These are phyloP conservation scores for Rubia tinctorum DNA, from an alignment of 305 asterid species.

Conservation along the genomic window DNA sequence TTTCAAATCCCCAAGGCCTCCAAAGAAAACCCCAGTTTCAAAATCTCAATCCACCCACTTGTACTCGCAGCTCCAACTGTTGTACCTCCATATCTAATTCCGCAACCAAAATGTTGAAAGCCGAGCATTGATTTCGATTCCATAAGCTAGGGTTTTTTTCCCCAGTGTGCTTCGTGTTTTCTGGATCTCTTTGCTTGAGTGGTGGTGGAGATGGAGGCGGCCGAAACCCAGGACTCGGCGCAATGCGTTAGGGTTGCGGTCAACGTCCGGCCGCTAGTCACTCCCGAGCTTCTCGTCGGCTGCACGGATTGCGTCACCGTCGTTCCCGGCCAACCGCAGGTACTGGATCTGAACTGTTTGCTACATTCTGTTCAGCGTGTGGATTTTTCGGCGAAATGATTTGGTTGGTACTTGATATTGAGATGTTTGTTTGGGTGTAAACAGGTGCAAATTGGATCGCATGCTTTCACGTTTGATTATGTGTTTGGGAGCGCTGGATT, in stretches of 20 bases:
- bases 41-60: background rate
- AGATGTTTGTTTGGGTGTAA: conserved; percentile 3
- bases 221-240: conserved; percentile 44
- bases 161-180: conserved; percentile 14
- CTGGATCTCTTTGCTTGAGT: conserved; percentile 3
- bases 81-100: background rate
- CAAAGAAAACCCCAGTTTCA: background rate
- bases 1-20: conserved; percentile 3
- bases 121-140: background rate
- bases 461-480: conserved; percentile 84
- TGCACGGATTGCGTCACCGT: conserved; percentile 88
- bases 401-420: background rate
- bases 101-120: background rate
- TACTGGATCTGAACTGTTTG: conserved; percentile 14
- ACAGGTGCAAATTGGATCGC: conserved; percentile 98
- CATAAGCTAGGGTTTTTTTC: background rate
- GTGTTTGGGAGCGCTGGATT: conserved; percentile 68
- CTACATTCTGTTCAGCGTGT: background rate
- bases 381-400: background rate
- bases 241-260: conserved; percentile 92
- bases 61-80: background rate
- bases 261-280: conserved; percentile 79
- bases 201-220: conserved; percentile 47
- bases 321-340: conserved; percentile 81
- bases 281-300: conserved; percentile 85